Base-by-base conservation (phyloP, 768 basidiomycete genomes). In the Russula earlei region DNA sequence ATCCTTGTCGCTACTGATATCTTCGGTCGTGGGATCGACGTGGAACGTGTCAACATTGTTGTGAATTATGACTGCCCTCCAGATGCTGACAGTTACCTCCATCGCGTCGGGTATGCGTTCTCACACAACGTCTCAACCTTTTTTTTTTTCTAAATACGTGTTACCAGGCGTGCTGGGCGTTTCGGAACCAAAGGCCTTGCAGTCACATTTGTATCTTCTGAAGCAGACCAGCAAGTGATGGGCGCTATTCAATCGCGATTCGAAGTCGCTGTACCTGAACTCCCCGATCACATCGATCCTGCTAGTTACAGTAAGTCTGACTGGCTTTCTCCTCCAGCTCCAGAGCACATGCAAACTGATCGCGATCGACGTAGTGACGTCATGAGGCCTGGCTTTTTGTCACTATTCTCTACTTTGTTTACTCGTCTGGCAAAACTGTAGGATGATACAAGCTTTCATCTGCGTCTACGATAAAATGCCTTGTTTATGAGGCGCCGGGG, bases 101-200 rank as follows among this genome's bases (percentile, higher is more conserved):
- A 99, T 70, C 88, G 96, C 72, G 96, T 99, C 57, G 96, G 89
- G 87, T 88, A 66, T 37, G 84, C 49, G 19, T 42, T 31, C 46
- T 52, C 17, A 25, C 36, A 9, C 14, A 17, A 10, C 20, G n/a
- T 9, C 25, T 19, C 42, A 11, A 8, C n/a, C n/a, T n/a, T n/a
- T 51, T 40, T 12, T 15, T 37, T 4, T 37, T 4, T 20, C 15
- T 44, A 41, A 20, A 20, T 33, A 36, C 8, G 34, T 25, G 44
- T 20, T n/a, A 29, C 19, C 62, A 89, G 92, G 62, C 95, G 96
- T 75, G 96, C 96, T 62, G 96, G 96, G 63, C 91, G 96, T 60
- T 99, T 99, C 72, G 96, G 96, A 62, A 99, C 96, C 33, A 98
- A 98, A 72, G 96, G 96, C 79, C 85, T 99, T 42, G 94, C 95